Conservation (phyloP, 805 yeast genomes). For the Candida arabinofermentans region DNA sequence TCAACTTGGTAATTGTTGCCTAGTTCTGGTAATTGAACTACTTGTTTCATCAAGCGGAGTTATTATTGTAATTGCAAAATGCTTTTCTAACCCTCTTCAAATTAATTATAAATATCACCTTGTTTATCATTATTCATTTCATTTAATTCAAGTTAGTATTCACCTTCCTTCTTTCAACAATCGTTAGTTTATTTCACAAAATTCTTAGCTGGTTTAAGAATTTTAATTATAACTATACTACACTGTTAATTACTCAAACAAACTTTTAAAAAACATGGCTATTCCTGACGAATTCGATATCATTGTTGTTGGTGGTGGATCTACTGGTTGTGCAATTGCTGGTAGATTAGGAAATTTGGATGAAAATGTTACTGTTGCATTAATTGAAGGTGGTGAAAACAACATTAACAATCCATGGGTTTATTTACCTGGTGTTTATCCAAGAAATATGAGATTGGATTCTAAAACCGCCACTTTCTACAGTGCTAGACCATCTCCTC, state of each 20-base stretch:
- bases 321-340: slow-evolving; percentile 26
- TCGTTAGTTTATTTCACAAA: too few species aligned
- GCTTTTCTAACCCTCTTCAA: too few species aligned
- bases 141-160: too few species aligned
- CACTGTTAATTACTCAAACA: not conserved
- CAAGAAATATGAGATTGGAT: slow-evolving; percentile 29
- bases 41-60: too few species aligned
- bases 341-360: slow-evolving; percentile 28
- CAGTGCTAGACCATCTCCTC: slow-evolving; percentile 24
- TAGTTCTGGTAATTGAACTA: too few species aligned
- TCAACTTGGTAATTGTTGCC: too few species aligned
- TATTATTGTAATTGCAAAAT: too few species aligned
- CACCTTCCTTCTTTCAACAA: too few species aligned
- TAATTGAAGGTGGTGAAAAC: slow-evolving; percentile 29
- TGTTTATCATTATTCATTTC: too few species aligned
- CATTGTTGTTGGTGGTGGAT: slow-evolving; percentile 28
- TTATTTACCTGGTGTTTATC: slow-evolving; percentile 27
- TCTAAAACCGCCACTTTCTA: slow-evolving; percentile 28
- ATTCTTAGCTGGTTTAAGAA: not conserved
- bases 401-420: slow-evolving; percentile 30
- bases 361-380: slow-evolving; percentile 20
- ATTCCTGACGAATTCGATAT: slow-evolving; percentile 28
- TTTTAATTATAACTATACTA: not conserved
- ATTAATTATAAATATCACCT: too few species aligned
- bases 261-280: slow-evolving; percentile 14